phyloP scores from a whole-genome alignment of 495 filamentous ascomycete genomes.

The Neurospora terricola region DNA sequence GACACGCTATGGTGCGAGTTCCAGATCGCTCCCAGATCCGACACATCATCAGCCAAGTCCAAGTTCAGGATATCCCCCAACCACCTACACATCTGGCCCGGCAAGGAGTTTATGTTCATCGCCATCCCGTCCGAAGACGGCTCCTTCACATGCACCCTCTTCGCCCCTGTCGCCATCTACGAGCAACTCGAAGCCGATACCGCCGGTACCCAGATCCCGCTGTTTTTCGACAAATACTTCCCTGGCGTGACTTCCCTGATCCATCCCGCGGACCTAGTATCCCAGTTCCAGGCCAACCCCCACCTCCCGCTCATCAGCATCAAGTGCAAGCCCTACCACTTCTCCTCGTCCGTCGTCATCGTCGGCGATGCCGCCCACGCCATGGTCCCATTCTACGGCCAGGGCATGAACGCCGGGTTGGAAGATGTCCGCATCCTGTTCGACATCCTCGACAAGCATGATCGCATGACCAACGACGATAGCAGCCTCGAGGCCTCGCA shows the following conservation, averaged over 20 bases:
- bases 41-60: conserved; percentile 23
- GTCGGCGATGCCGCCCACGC: conserved; percentile 93
- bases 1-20: conserved; percentile 98
- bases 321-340: conserved; percentile 84
- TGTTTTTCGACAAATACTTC: conserved; percentile 69
- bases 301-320: conserved; percentile 88
- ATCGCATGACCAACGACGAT: conserved; percentile 15
- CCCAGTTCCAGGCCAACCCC: conserved; percentile 67
- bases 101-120: conserved; percentile 91
- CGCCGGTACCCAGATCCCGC: conserved; percentile 35
- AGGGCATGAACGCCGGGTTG: conserved; percentile 82
- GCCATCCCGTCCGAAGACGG: conserved; percentile 84
- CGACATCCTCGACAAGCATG: conserved; percentile 57
- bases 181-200: conserved; percentile 47
- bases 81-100: conserved; percentile 97
- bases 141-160: conserved; percentile 92
- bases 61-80: conserved; percentile 75
- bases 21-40: conserved; percentile 47
- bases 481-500: conserved; percentile 18
- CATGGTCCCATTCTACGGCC: conserved; percentile 92
- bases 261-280: conserved; percentile 49
- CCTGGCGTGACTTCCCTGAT: conserved; percentile 86
- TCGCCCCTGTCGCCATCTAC: conserved; percentile 58
- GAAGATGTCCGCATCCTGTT: conserved; percentile 80
- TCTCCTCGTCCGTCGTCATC: conserved; percentile 65